Conservation (phyloP, 257 asterid species). For the Cruciata laevipes region DNA sequence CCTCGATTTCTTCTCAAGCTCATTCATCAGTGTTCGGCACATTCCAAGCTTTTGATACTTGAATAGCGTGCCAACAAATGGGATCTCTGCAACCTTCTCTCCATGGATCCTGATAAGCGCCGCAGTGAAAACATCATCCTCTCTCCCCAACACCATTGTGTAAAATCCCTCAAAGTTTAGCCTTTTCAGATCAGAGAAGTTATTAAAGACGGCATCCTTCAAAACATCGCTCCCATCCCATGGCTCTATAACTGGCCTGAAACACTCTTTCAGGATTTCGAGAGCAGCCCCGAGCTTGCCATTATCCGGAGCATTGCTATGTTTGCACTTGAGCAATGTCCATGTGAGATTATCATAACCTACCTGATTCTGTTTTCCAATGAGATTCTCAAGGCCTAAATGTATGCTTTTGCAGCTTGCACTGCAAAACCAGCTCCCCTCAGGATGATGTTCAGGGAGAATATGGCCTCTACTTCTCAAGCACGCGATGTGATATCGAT, state of each 20-base stretch:
- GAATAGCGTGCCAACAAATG: conserved; percentile 83
- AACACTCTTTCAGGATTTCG: conserved; percentile 83
- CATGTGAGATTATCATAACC: conserved; percentile 54
- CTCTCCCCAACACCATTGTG: conserved; percentile 64
- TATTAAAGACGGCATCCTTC: conserved; percentile 73
- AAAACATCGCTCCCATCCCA: conserved; percentile 62
- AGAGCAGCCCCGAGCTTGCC: conserved; percentile 76
- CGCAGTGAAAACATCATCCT: conserved; percentile 62
- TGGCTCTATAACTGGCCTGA: conserved; percentile 71
- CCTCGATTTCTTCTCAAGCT: conserved; percentile 77
- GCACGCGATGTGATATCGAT: conserved; percentile 58
- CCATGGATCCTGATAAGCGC: conserved; percentile 78
- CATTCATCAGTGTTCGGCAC: conserved; percentile 80
- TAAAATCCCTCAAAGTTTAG: conserved; percentile 85
- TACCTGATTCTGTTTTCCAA: conserved; percentile 52
- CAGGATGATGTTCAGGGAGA: conserved; percentile 21
- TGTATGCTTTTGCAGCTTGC: conserved; percentile 66
- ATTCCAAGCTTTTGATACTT: conserved; percentile 85
- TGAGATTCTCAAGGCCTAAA: conserved; percentile 39
- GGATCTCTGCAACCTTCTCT: conserved; percentile 79
- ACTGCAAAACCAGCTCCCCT: conserved; percentile 65
- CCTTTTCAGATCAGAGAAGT: conserved; percentile 70
- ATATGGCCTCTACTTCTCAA: conserved; percentile 30
- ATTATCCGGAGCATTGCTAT: conserved; percentile 25
- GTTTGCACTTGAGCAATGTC: conserved; percentile 59